Conservation (phyloP, 2,329 filamentous ascomycete species). For the Apiospora kogelbergensis region DNA sequence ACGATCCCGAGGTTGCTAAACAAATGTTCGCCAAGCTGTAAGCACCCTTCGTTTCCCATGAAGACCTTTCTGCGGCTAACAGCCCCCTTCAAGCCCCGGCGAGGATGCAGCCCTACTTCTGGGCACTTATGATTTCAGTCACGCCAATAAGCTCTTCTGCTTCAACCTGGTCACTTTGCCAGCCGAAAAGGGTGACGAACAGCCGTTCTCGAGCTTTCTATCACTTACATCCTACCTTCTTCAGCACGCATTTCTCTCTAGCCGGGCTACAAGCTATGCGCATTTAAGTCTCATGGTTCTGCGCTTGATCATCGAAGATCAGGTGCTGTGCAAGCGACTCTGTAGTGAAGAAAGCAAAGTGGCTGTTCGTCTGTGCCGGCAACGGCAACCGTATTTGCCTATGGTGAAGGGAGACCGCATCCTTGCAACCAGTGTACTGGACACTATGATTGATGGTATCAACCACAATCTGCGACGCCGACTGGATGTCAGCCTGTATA, state of each 20-base stretch:
- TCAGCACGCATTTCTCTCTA: slow-evolving; percentile 86
- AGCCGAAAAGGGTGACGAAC: slow-evolving; percentile 64
- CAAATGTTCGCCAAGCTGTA: slow-evolving; percentile 78
- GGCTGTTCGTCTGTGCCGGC: slow-evolving; percentile 80
- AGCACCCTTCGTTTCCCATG: slow-evolving; percentile 33
- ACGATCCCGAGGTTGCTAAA: slow-evolving; percentile 79
- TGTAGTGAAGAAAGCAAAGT: slow-evolving; percentile 77
- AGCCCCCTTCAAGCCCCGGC: slow-evolving; percentile 59
- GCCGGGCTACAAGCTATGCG: slow-evolving; percentile 76
- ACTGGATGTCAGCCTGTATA: slow-evolving; percentile 83
- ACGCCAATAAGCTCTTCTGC: slow-evolving; percentile 94
- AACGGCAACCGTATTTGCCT: slow-evolving; percentile 83
- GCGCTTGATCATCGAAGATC: slow-evolving; percentile 84
- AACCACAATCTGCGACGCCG: slow-evolving; percentile 89
- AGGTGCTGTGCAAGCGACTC: slow-evolving; percentile 76
- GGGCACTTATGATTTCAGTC: slow-evolving; percentile 87
- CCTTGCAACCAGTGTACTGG: slow-evolving; percentile 74
- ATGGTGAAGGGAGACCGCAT: slow-evolving; percentile 70
- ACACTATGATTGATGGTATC: slow-evolving; percentile 85
- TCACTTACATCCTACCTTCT: slow-evolving; percentile 91
- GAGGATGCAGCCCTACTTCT: slow-evolving; percentile 78
- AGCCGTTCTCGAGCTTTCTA: slow-evolving; percentile 77
- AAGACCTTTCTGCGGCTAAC: slow-evolving; percentile 20
- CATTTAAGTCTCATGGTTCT: slow-evolving; percentile 83
- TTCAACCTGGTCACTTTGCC: slow-evolving; percentile 72